Percentiles rank a stretch among this genome's conserved stretches.
Evolutionary conservation across 257 asterid genomes (phyloP).

Genomic region (Gynochthodes officinalis): DNA sequence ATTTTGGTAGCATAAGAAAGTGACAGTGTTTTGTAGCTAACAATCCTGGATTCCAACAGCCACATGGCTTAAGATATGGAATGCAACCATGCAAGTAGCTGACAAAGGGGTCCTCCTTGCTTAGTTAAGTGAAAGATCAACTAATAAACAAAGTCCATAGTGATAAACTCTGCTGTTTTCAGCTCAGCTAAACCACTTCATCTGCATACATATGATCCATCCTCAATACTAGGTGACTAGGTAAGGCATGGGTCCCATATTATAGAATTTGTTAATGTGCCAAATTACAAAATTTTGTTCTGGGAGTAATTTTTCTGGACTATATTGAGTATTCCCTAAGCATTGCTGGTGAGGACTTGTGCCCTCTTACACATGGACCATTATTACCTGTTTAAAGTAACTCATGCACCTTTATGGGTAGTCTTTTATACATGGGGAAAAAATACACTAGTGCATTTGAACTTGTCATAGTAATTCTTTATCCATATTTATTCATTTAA

Average conservation of each 20-base stretch:
- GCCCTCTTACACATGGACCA: constrained; percentile 47
- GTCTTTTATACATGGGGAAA: background rate
- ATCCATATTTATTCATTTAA: background rate
- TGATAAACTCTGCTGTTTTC: constrained; percentile 11
- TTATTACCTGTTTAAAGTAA: constrained; percentile 34
- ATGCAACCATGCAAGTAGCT: constrained; percentile 12
- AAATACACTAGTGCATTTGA: constrained; percentile 1
- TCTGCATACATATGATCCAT: constrained; percentile 10
- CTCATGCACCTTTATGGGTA: constrained; percentile 34
- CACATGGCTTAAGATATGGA: constrained; percentile 26
- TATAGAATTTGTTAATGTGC: constrained; percentile 1
- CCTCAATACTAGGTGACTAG: constrained; percentile 21
- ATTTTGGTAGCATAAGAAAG: background rate
- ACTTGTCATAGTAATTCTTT: background rate
- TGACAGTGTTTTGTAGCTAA: background rate
- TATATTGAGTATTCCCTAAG: constrained; percentile 44
- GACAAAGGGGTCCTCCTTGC: constrained; percentile 9
- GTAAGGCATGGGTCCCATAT: constrained; percentile 24
- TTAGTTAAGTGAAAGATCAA: constrained; percentile 16
- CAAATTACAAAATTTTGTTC: background rate
- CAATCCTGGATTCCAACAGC: constrained; percentile 21
- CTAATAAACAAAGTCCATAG: constrained; percentile 8
- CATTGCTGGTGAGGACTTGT: constrained; percentile 39
- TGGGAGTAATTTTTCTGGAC: background rate
- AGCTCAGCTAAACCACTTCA: constrained; percentile 15